Conservation (phyloP, 2,329 filamentous ascomycete species). For the Fusarium pseudoanthophilum region DNA sequence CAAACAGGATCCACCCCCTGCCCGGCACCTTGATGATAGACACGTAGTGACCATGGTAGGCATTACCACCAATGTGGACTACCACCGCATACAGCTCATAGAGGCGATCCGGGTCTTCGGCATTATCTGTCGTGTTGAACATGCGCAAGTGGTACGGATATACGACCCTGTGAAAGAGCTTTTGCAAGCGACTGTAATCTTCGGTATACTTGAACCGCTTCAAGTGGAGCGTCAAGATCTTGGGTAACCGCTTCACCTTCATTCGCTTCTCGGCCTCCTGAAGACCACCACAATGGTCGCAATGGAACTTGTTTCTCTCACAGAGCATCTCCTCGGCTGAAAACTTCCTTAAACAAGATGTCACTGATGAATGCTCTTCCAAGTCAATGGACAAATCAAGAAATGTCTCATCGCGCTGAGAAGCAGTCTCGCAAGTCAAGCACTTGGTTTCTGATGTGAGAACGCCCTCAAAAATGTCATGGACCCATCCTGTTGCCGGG, state of each 20-base stretch:
- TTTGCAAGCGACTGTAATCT: conserved; percentile 91
- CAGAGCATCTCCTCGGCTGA: conserved; percentile 99
- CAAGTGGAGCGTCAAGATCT: conserved; percentile 89
- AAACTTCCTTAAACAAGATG: conserved; percentile 93
- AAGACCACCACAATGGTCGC: conserved; percentile 93
- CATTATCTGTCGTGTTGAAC: conserved; percentile 97
- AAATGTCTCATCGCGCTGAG: conserved; percentile 94
- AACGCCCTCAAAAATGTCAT: conserved; percentile 95
- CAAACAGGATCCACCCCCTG: conserved; percentile 93
- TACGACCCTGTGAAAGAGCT: conserved; percentile 95
- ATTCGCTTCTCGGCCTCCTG: conserved; percentile 99
- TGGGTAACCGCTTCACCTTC: conserved; percentile 96
- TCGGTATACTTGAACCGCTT: conserved; percentile 99
- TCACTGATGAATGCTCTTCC: conserved; percentile 94
- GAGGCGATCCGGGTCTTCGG: conserved; percentile 89
- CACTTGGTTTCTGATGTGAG: conserved; percentile 97
- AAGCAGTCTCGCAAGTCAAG: conserved; percentile 94
- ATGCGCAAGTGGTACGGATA: conserved; percentile 97
- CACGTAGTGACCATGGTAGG: conserved; percentile 97
- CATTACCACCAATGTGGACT: conserved; percentile 95
- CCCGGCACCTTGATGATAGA: conserved; percentile 98
- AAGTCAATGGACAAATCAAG: conserved; percentile 95
- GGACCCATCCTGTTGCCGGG: conserved; percentile 86
- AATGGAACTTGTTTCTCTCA: conserved; percentile 98
- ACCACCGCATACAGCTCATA: conserved; percentile 98